Conservation (phyloP, 345 rosid genomes). For the Eucalyptus curtisii region DNA sequence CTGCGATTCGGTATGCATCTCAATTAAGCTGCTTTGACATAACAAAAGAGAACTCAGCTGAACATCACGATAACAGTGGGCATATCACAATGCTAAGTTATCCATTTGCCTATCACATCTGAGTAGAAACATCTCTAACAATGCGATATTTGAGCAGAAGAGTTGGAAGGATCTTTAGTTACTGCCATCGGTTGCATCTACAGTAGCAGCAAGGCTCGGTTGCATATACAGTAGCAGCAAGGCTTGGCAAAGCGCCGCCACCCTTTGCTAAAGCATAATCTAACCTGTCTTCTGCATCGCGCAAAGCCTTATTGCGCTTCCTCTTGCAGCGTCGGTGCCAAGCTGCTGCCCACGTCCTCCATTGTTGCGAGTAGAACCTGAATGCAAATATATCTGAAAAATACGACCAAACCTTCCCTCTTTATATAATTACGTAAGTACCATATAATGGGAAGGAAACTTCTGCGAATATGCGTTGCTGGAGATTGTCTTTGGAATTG, state of each 20-base stretch:
- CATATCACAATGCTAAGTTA: not conserved
- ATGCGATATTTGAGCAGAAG: not conserved
- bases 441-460: not conserved
- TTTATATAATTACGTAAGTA: not conserved
- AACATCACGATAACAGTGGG: not conserved
- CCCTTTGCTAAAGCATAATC: constrained; percentile 14
- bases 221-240: constrained; percentile 37
- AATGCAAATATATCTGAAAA: not conserved
- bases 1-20: not conserved
- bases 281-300: constrained; percentile 43
- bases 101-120: not conserved
- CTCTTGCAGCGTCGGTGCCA: constrained; percentile 50
- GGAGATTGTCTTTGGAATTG: not conserved
- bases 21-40: not conserved
- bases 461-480: not conserved
- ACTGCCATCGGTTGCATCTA: constrained; percentile 27
- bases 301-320: constrained; percentile 28
- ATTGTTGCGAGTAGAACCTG: constrained; percentile 63
- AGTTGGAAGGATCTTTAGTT: not conserved
- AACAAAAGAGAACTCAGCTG: not conserved
- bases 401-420: not conserved
- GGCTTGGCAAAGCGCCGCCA: constrained; percentile 12
- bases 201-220: constrained; percentile 37
- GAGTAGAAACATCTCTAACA: not conserved
- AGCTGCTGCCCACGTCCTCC: constrained; percentile 81